Conservation (phyloP, 1,139 yeast genomes). For the Torulaspora globosa region DNA sequence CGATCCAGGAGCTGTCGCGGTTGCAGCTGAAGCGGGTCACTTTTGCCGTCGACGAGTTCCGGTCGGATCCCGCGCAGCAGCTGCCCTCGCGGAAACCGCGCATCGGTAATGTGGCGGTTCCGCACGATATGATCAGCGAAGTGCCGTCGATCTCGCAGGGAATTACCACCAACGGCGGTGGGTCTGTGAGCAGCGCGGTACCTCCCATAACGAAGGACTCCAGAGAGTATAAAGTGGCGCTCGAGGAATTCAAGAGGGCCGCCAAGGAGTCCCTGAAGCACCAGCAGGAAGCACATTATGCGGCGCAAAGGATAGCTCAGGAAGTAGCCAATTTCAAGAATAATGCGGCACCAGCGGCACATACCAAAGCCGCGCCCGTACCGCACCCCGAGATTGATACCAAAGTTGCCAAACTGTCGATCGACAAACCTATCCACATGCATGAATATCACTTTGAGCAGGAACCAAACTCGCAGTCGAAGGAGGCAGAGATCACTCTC, state of each 20-base stretch:
- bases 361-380: neutral
- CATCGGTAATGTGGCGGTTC: conserved; percentile 73
- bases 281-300: conserved; percentile 67
- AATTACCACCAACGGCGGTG: conserved; percentile 41
- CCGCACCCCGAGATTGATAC: conserved; percentile 12
- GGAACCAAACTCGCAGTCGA: conserved; percentile 18
- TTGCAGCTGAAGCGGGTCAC: conserved; percentile 60
- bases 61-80: conserved; percentile 88
- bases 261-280: conserved; percentile 62
- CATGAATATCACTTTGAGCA: conserved; percentile 57
- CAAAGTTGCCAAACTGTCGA: conserved; percentile 40
- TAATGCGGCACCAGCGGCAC: neutral
- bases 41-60: conserved; percentile 67
- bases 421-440: conserved; percentile 62
- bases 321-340: conserved; percentile 49
- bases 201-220: conserved; percentile 43
- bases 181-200: conserved; percentile 8
- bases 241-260: conserved; percentile 54
- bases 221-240: conserved; percentile 50
- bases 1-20: conserved; percentile 40
- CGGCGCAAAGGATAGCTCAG: conserved; percentile 63
- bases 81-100: conserved; percentile 84
- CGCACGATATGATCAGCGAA: conserved; percentile 58
- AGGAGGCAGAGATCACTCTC: conserved; percentile 43
- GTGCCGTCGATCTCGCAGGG: conserved; percentile 66